These are phyloP conservation scores for Solanum piurae DNA, from an alignment of 257 asterid species.

Conservation along the genomic window DNA sequence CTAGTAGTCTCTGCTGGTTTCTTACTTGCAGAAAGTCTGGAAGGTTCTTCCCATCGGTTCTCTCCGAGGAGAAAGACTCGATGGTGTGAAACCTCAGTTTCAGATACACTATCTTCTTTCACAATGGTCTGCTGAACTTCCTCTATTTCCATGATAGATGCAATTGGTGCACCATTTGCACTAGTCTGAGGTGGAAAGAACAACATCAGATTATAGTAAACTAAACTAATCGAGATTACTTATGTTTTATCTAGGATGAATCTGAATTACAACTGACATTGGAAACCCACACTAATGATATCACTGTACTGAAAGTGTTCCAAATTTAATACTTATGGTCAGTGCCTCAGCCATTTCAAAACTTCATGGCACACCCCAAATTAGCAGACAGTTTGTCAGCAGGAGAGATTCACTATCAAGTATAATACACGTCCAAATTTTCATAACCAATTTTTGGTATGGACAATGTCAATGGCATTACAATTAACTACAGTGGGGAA, in stretches of 20 bases:
- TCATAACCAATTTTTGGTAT: background rate
- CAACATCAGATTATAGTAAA: background rate
- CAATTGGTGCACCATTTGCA: slow-evolving; percentile 51
- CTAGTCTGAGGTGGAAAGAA: slow-evolving; percentile 10
- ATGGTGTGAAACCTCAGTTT: slow-evolving; percentile 23
- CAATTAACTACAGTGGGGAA: background rate
- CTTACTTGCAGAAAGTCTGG: slow-evolving; percentile 48
- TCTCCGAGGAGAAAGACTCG: slow-evolving; percentile 94
- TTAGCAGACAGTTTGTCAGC: background rate
- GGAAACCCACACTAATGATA: background rate
- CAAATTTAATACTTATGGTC: background rate
- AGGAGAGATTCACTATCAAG: background rate
- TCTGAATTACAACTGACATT: background rate
- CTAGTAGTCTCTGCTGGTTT: slow-evolving; percentile 17
- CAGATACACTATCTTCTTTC: slow-evolving; percentile 17
- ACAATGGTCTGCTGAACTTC: slow-evolving; percentile 29
- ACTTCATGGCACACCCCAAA: background rate
- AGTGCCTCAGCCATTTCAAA: background rate
- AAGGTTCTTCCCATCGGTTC: slow-evolving; percentile 95
- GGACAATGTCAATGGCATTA: background rate
- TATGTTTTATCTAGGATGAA: background rate
- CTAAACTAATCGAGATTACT: background rate
- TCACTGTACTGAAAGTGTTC: background rate
- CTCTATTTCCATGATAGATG: slow-evolving; percentile 27
- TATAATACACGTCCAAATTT: background rate